These are phyloP conservation scores for Withania somnifera DNA, from an alignment of 305 asterid species.

Conservation along the genomic window DNA sequence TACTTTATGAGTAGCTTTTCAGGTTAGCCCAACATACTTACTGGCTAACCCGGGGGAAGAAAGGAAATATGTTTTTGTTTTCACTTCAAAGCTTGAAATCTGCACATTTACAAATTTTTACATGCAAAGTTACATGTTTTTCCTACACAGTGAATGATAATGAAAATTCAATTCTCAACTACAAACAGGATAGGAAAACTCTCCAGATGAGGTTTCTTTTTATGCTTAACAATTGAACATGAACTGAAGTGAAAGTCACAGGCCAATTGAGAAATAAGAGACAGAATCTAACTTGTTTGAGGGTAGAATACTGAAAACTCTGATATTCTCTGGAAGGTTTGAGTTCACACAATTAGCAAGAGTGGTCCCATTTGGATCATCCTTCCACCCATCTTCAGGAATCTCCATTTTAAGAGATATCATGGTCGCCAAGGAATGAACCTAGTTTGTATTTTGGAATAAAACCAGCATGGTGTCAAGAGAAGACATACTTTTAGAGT, in stretches of 20 bases:
- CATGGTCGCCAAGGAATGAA: conserved; percentile 90
- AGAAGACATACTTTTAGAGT: neutral
- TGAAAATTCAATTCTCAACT: neutral
- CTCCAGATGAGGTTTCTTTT: neutral
- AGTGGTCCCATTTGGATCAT: conserved; percentile 74
- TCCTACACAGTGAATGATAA: neutral
- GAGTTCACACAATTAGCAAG: conserved; percentile 58
- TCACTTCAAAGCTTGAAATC: neutral
- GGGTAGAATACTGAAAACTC: conserved; percentile 88
- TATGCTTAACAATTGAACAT: neutral
- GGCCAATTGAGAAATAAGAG: neutral
- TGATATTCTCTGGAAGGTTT: conserved; percentile 58
- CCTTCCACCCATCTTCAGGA: conserved; percentile 75
- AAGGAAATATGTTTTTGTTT: neutral
- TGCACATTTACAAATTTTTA: neutral
- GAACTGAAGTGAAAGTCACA: neutral
- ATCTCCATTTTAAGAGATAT: conserved; percentile 88
- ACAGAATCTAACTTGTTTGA: conserved; percentile 51
- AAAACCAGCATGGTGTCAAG: neutral
- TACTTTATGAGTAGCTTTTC: neutral
- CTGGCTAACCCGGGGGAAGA: neutral
- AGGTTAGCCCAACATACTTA: neutral
- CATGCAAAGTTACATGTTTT: neutral
- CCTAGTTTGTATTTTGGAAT: conserved; percentile 33
- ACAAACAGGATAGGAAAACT: neutral